Conservation (phyloP, 495 filamentous ascomycete species). For the Talaromyces adpressus region DNA sequence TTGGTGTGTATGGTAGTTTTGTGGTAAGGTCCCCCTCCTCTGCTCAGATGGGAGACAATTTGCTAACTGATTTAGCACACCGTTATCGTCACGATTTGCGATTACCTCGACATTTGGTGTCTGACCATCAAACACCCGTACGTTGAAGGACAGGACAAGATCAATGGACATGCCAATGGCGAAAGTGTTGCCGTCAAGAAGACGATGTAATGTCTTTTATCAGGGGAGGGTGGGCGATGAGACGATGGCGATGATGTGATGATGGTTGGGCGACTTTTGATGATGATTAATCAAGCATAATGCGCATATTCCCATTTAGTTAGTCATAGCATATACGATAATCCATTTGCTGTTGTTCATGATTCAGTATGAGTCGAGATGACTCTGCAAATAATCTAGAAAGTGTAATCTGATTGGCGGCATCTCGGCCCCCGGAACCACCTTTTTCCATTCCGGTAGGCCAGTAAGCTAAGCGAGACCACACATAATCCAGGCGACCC, state of each 20-base stretch:
- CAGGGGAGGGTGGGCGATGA: background rate
- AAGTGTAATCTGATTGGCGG: conserved; percentile 21
- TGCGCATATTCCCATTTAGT: background rate
- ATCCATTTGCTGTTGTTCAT: background rate
- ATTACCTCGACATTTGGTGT: conserved; percentile 97
- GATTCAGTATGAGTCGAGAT: background rate
- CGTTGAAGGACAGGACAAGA: conserved; percentile 21
- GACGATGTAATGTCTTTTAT: conserved; percentile 12
- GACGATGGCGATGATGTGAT: background rate
- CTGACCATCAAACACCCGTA: conserved; percentile 78
- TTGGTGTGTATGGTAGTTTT: conserved; percentile 92
- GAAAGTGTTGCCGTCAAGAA: conserved; percentile 14
- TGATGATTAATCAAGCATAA: background rate
- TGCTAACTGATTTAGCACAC: conserved; percentile 47
- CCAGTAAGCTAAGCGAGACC: conserved; percentile 32
- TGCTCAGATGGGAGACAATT: background rate
- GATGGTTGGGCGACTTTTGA: background rate
- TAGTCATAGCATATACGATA: background rate
- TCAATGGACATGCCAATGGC: conserved; percentile 18
- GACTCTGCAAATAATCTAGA: background rate
- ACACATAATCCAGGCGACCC: conserved; percentile 17
- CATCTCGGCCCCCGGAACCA: conserved; percentile 3
- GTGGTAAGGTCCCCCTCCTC: conserved; percentile 47
- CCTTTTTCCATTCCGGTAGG: background rate
- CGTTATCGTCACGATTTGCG: conserved; percentile 93